Evolutionary conservation across 306 rosid species (phyloP), one percentile per base, ranked within the genome.

Genomic region (Acacia confusa): DNA sequence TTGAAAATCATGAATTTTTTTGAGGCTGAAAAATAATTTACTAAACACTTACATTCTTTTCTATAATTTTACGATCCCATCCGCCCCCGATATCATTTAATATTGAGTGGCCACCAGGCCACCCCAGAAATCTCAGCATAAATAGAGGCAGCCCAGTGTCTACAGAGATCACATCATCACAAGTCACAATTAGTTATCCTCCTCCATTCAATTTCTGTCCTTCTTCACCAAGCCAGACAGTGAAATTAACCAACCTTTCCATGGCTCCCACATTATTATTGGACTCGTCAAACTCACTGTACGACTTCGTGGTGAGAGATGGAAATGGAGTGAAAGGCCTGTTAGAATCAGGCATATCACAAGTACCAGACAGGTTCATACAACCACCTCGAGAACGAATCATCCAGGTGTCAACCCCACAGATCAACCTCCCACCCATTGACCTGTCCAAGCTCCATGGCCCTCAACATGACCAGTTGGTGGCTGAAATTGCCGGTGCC

Each of bases 241-340:
- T 36, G 40, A 36, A 34, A 36, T 36, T 36, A 6, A 36, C 40
- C 40, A 1, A 36, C 40, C 40, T 5, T 5, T 36, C 38, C 38
- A 61, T 27, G 68, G 38, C 20, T 27, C 28, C 68, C 19, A 1
- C 38, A 16, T 65, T 47, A 4, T 2, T 47, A 4, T 3, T 32
- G 15, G 47, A 67, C 24, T 7, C 82, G 5, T 80, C 80, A 70
- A 82, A 45, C 68, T 84, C 92, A 14, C 86, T 90, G 6, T 88
- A 83, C 89, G 19, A 61, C 68, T 61, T 61, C 17, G 68, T 61
- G 19, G 20, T 61, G 20, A 61, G 68, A 14, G 38, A 87, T 63
- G 94, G 97, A 30, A 78, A 92, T 72, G 94, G 97, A 0, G 92
- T 88, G 8, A 92, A 92, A 57, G 90, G 97, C 25, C 40, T 90